These are phyloP conservation scores for Lagenidium sp. DNA, from an alignment of 352 stramenopile genomes.

Conservation along the genomic window DNA sequence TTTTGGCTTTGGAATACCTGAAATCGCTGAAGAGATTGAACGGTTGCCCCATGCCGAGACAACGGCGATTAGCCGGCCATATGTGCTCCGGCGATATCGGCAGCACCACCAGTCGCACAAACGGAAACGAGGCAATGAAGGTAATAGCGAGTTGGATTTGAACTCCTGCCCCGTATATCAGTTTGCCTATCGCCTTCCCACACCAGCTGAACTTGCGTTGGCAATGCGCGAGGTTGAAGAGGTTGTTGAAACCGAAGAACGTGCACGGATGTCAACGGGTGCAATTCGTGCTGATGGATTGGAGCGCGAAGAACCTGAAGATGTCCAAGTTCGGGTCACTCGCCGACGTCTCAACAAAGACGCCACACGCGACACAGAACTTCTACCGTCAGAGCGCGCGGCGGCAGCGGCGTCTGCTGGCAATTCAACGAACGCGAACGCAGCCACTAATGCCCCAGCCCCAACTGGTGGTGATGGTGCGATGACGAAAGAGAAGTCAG, in stretches of 20 bases:
- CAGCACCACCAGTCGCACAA: slow-evolving; percentile 23
- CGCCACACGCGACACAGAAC: slow-evolving; percentile 28
- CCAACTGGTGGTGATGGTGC: slow-evolving; percentile 3
- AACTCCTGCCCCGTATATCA: slow-evolving; percentile 52
- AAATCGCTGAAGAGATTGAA: slow-evolving; percentile 62
- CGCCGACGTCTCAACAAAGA: slow-evolving; percentile 40
- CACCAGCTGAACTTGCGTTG: slow-evolving; percentile 57
- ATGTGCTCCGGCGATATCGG: slow-evolving; percentile 12
- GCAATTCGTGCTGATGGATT: slow-evolving; percentile 84
- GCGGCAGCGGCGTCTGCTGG: slow-evolving; percentile 2
- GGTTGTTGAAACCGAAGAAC: slow-evolving; percentile 68
- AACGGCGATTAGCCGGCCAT: slow-evolving; percentile 41
- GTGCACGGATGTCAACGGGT: slow-evolving; percentile 75
- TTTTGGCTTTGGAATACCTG: slow-evolving; percentile 70
- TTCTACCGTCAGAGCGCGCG: slow-evolving; percentile 10
- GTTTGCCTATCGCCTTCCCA: slow-evolving; percentile 80
- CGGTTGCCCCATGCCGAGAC: slow-evolving; percentile 62
- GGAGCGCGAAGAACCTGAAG: slow-evolving; percentile 29
- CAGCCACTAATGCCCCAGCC: slow-evolving; percentile 2
- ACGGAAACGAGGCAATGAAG: slow-evolving; percentile 16
- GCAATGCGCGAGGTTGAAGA: slow-evolving; percentile 79
- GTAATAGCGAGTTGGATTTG: slow-evolving; percentile 8
- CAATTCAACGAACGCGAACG: not conserved
- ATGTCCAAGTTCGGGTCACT: slow-evolving; percentile 5
- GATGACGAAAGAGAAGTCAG: slow-evolving; percentile 12